phyloP scores from a whole-genome alignment of 1,139 yeast genomes.

The Blastobotrys niveus region DNA sequence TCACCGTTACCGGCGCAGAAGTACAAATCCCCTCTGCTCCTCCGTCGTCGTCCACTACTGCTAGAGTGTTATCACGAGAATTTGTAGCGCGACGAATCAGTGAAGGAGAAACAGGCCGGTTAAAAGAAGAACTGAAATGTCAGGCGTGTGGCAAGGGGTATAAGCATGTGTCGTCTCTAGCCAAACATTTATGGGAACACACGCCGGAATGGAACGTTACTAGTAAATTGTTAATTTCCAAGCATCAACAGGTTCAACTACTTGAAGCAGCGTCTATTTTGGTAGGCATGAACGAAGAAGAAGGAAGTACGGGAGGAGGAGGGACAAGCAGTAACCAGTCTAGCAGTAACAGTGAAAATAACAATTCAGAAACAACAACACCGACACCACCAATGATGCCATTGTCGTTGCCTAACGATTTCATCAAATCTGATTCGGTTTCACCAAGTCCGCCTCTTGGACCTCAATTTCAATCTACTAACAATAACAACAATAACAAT shows the following conservation, averaged over 20 bases:
- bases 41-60: slow-evolving; percentile 11
- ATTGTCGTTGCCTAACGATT: not conserved
- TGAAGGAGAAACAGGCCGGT: slow-evolving; percentile 79
- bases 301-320: too few relatives aligned
- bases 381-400: not conserved
- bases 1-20: slow-evolving; percentile 2
- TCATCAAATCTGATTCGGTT: too few relatives aligned
- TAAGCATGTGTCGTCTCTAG: slow-evolving; percentile 77
- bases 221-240: slow-evolving; percentile 70
- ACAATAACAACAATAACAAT: too few relatives aligned
- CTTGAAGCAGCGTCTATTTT: slow-evolving; percentile 83
- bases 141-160: slow-evolving; percentile 90
- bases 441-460: slow-evolving; percentile 4
- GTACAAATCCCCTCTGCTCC: not conserved
- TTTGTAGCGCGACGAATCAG: slow-evolving; percentile 77
- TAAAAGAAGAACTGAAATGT: slow-evolving; percentile 77
- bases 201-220: slow-evolving; percentile 92
- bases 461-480: too few relatives aligned
- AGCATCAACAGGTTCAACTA: slow-evolving; percentile 85
- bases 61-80: slow-evolving; percentile 38
- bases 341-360: slow-evolving; percentile 3
- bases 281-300: slow-evolving; percentile 69
- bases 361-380: not conserved
- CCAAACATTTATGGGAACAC: slow-evolving; percentile 75
- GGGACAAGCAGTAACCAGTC: slow-evolving; percentile 15